phyloP scores from a whole-genome alignment of 768 basidiomycete genomes.

The Trametes maxima region DNA sequence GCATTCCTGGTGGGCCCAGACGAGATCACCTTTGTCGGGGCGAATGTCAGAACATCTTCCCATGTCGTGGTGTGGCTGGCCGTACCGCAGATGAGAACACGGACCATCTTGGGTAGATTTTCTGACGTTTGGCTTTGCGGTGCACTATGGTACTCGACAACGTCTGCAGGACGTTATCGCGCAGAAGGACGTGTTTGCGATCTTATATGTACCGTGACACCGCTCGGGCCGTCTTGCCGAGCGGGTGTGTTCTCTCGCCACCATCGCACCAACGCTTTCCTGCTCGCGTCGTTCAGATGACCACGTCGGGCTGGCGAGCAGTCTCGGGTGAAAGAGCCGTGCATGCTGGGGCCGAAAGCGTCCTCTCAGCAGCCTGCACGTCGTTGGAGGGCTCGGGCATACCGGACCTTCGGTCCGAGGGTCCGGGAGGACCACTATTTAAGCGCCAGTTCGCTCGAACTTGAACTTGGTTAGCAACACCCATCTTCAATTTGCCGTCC shows the following conservation, averaged over 20 bases:
- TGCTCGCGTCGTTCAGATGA: background rate
- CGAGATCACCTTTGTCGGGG: conserved; percentile 51
- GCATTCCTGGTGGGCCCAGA: conserved; percentile 82
- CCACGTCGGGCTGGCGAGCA: background rate
- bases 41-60: background rate
- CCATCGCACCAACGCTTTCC: background rate
- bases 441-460: no score
- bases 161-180: background rate
- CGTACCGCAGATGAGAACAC: conserved; percentile 27
- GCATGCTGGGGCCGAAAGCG: no score
- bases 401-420: no score
- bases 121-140: background rate
- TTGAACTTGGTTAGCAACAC: no score
- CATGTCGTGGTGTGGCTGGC: background rate
- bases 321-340: background rate
- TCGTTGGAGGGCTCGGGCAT: no score
- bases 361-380: no score
- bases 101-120: conserved; percentile 12
- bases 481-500: no score
- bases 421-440: no score
- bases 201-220: conserved; percentile 2
- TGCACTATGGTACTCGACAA: background rate
- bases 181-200: background rate
- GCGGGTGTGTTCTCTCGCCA: background rate
- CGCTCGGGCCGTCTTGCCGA: conserved; percentile 1